A percentile compares a stretch with the other conserved stretches of the same genome.
These are phyloP conservation scores for Solanum paucissectum DNA, from an alignment of 257 asterid species.

Conservation along the genomic window DNA sequence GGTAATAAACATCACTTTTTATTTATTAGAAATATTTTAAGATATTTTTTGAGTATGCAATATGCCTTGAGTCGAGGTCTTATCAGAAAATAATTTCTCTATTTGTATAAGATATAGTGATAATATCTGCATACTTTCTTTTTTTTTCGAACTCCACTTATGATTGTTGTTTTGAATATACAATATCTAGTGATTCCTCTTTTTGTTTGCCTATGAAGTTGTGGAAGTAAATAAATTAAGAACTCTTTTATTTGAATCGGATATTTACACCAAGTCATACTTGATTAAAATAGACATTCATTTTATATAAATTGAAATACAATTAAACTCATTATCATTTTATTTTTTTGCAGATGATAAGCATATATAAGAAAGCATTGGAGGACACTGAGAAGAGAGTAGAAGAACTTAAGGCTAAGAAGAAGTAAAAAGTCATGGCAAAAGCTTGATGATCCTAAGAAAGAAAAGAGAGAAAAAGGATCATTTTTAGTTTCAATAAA, in stretches of 20 bases:
- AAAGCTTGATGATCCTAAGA: background rate
- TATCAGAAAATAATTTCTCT: background rate
- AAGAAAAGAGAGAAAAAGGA: background rate
- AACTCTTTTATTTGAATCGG: too few relatives aligned
- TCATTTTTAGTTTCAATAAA: background rate
- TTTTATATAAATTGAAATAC: background rate
- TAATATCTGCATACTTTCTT: fast-evolving
- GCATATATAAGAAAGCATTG: slow-evolving; percentile 62
- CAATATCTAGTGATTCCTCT: too few relatives aligned
- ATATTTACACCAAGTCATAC: background rate
- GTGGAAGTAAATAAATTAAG: too few relatives aligned
- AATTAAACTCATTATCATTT: too few relatives aligned
- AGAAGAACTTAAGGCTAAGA: slow-evolving; percentile 57
- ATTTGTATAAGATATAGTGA: background rate
- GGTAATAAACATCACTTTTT: background rate
- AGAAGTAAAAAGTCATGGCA: background rate
- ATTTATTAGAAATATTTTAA: background rate
- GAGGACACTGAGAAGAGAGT: slow-evolving; percentile 75
- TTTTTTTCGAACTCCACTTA: too few relatives aligned
- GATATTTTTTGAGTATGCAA: background rate
- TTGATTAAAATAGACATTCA: background rate
- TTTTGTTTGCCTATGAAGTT: too few relatives aligned
- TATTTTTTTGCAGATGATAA: slow-evolving; percentile 39
- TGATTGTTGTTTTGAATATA: too few relatives aligned
- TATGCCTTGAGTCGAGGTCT: background rate